phyloP scores from a whole-genome alignment of 305 asterid species.

The Solanum hybrid region DNA sequence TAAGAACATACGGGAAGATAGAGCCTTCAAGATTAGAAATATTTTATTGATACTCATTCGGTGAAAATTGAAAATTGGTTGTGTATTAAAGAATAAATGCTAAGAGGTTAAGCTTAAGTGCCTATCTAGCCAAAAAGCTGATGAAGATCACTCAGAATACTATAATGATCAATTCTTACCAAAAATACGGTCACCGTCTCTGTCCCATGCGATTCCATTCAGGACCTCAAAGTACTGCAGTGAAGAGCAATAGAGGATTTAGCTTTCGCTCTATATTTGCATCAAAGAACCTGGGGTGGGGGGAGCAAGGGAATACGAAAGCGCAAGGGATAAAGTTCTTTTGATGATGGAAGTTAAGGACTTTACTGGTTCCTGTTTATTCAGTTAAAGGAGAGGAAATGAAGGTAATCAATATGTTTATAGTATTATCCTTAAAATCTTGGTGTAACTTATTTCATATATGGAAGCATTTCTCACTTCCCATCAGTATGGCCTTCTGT shows the following conservation, averaged over 20 bases:
- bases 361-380: background rate
- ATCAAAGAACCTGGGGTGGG: background rate
- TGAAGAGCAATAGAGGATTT: background rate
- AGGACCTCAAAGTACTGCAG: constrained; percentile 51
- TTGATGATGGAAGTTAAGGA: background rate
- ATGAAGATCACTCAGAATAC: background rate
- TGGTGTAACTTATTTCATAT: background rate
- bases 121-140: too few relatives aligned
- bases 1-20: background rate
- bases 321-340: background rate
- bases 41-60: too few relatives aligned
- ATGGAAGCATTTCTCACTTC: background rate
- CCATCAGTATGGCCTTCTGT: background rate
- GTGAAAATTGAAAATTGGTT: too few relatives aligned
- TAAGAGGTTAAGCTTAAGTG: too few relatives aligned
- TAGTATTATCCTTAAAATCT: background rate
- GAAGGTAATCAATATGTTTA: background rate
- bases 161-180: constrained; percentile 23
- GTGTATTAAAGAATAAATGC: too few relatives aligned
- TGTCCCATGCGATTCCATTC: constrained; percentile 76
- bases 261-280: background rate
- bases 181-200: constrained; percentile 34
- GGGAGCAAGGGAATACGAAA: background rate
- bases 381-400: background rate
- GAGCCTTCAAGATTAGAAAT: background rate